Conservation (phyloP, 805 yeast genomes). For the Candida anglica region DNA sequence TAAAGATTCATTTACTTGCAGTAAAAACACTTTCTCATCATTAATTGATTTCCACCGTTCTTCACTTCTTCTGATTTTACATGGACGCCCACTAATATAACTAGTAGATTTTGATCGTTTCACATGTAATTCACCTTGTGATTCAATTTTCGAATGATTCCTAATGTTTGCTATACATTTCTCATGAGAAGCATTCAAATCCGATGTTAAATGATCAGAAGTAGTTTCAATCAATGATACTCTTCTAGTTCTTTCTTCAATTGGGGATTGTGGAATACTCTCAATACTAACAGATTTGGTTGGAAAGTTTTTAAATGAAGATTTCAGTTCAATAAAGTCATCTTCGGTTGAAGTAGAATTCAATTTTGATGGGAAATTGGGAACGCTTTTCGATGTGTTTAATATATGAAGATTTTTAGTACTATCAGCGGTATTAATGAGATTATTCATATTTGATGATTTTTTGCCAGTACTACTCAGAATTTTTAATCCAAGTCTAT, state of each 20-base stretch:
- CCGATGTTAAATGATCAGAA: slow-evolving; percentile 3
- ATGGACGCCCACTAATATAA: slow-evolving; percentile 8
- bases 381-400: no score
- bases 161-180: no score
- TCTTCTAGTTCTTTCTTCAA: slow-evolving; percentile 1
- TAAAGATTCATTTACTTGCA: slow-evolving; percentile 25
- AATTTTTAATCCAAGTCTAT: no score
- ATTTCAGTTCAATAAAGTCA: slow-evolving; percentile 6
- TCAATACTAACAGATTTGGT: no score
- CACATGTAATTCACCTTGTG: slow-evolving; percentile 4
- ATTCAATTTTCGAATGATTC: no score
- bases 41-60: slow-evolving; percentile 21
- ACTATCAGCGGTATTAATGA: no score
- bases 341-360: background rate
- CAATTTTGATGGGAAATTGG: no score
- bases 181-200: no score
- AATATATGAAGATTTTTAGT: no score
- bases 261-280: no score
- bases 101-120: slow-evolving; percentile 25
- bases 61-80: slow-evolving; percentile 11
- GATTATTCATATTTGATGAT: no score
- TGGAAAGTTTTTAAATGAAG: slow-evolving; percentile 3
- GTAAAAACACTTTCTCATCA: slow-evolving; percentile 24
- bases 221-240: slow-evolving; percentile 6
- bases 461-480: no score